Evolutionary conservation across 73 alveolate species (phyloP), one percentile per base, ranked within the genome.

Genomic region (Paramecium octaurelia): DNA sequence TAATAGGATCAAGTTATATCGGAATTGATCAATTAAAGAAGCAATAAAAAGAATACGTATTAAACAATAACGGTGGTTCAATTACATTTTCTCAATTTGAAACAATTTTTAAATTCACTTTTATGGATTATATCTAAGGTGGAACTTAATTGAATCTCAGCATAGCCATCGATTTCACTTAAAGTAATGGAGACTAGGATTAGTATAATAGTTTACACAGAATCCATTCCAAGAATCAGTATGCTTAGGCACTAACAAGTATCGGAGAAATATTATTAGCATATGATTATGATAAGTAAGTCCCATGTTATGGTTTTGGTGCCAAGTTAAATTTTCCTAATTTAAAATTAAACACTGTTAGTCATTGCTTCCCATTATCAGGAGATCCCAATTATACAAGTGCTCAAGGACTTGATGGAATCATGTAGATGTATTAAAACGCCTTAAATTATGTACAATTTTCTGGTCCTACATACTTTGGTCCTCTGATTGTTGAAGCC

Each of bases 241-340:
- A 98, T 93, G 93, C 92, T 80, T 89, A 93, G 85, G 98, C 98
- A 2, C 71, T 96, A 12, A 88, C 94, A 86, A 58, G 94, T 75
- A 95, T 96, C 38, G 97, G 98, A 35, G 98, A 96, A 92, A 96
- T 97, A 38, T 89, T 98, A 31, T 95, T 95, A 42, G 95, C 97
- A 85, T 98, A 97, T 92, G 99, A 98, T 92, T 87, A 96, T 64
- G 99, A 98, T 94, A 94, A 96, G 46, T 77, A 71, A 76, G 95
- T 97, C 29, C 99, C 99, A 0, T 92, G 96, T 50, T 96, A 92
- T 85, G 99, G 99, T 14, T 98, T 96, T 93, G 99, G 99, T 42
- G 91, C 91, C 20, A 18, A 12, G 3, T 24, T 48, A 9, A 46
- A 80, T 23, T 80, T 43, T 48, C 91, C 91, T 0, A 4, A 80